A percentile compares a stretch with the other conserved stretches of the same genome.
These are phyloP conservation scores for Trematosphaeria pertusa DNA, from an alignment of 2,329 filamentous ascomycete species.

Conservation along the genomic window DNA sequence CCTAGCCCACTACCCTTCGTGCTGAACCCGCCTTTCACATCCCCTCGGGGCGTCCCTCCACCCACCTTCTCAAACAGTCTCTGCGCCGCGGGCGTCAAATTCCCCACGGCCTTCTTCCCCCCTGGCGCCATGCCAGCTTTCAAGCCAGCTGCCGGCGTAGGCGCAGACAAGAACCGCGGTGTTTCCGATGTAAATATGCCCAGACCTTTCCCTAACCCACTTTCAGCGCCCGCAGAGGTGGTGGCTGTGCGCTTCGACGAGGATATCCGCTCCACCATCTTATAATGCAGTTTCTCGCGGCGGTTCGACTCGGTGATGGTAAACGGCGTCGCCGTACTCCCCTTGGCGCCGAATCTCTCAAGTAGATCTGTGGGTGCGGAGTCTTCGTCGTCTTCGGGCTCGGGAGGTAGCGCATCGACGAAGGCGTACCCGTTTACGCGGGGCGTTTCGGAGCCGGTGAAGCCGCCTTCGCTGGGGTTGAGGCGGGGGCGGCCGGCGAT, in stretches of 20 bases:
- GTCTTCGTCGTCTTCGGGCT: slow-evolving; percentile 56
- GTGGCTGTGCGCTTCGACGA: slow-evolving; percentile 2
- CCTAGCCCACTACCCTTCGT: slow-evolving; percentile 12
- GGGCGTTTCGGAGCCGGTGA: slow-evolving; percentile 77
- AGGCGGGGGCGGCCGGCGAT: slow-evolving; percentile 74
- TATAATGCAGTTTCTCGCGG: slow-evolving; percentile 79
- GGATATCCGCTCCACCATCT: slow-evolving; percentile 61
- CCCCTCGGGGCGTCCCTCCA: slow-evolving; percentile 37
- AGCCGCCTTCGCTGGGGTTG: slow-evolving; percentile 67
- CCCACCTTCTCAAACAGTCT: slow-evolving; percentile 49
- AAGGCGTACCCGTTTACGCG: slow-evolving; percentile 93
- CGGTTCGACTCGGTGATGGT: slow-evolving; percentile 75
- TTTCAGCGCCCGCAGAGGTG: slow-evolving; percentile 56
- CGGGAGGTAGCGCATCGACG: slow-evolving; percentile 90
- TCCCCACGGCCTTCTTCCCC: slow-evolving; percentile 63
- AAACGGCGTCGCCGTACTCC: slow-evolving; percentile 61
- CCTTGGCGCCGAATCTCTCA: slow-evolving; percentile 52
- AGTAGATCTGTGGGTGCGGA: slow-evolving; percentile 49
- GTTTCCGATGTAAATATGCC: slow-evolving; percentile 46
- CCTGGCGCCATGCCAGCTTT: slow-evolving; percentile 45
- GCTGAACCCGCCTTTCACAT: slow-evolving; percentile 29
- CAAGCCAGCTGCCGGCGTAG: slow-evolving; percentile 76
- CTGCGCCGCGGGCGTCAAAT: slow-evolving; percentile 74
- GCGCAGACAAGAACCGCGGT: slow-evolving; percentile 74
- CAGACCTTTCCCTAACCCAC: slow-evolving; percentile 26